Conservation (phyloP, 106 monocot species). For the Ottelia alismoides region DNA sequence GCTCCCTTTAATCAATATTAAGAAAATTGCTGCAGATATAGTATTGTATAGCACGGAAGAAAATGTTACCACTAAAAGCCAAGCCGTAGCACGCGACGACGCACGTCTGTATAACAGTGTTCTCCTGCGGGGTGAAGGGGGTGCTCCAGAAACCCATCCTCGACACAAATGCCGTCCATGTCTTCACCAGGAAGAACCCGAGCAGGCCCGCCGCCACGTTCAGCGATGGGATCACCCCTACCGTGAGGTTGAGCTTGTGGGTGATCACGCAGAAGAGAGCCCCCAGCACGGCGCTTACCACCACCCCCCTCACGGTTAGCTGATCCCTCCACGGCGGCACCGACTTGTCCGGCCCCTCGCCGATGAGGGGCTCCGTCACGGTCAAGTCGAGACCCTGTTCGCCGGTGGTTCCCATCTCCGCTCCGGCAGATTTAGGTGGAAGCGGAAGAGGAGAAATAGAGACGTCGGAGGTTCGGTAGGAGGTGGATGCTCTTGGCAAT, state of each 20-base stretch:
- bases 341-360: too few species aligned
- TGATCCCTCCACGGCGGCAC: constrained; percentile 81
- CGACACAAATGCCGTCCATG: constrained; percentile 48
- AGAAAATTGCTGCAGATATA: too few species aligned
- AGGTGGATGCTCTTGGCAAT: too few species aligned
- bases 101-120: constrained; percentile 94
- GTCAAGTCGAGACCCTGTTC: too few species aligned
- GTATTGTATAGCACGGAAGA: too few species aligned
- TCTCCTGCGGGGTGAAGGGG: constrained; percentile 90
- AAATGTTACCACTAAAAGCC: constrained; percentile 71
- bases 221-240: constrained; percentile 90
- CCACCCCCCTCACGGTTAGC: constrained; percentile 62
- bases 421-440: too few species aligned
- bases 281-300: constrained; percentile 65
- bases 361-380: too few species aligned
- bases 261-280: constrained; percentile 87
- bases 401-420: too few species aligned
- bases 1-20: too few species aligned
- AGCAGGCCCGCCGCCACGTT: constrained; percentile 89
- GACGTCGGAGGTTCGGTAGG: too few species aligned
- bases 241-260: constrained; percentile 95
- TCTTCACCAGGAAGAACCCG: constrained; percentile 79
- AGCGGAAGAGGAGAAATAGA: too few species aligned
- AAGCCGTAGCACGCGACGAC: constrained; percentile 97
- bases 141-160: constrained; percentile 35